Conservation (phyloP, 805 yeast genomes). For the Grigorovia transvaalensis region DNA sequence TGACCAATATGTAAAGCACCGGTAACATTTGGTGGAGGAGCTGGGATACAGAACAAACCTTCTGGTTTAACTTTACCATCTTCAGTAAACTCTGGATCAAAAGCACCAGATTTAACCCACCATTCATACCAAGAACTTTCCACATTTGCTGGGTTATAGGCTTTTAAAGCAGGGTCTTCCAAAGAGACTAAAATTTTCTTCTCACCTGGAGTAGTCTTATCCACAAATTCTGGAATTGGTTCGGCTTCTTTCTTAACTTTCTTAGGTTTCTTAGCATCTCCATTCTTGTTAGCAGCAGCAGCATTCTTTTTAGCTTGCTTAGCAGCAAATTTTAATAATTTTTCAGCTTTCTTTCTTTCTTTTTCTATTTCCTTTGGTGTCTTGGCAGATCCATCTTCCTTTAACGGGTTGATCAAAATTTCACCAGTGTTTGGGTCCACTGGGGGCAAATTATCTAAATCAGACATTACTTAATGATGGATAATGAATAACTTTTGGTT, state of each 20-base stretch:
- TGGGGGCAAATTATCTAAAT: conserved; percentile 25
- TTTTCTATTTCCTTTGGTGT: conserved; percentile 77
- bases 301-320: conserved; percentile 49
- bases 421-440: conserved; percentile 31
- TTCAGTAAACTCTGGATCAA: conserved; percentile 72
- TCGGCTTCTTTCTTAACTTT: conserved; percentile 62
- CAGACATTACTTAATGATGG: conserved; percentile 16
- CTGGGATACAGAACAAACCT: conserved; percentile 83
- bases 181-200: conserved; percentile 80
- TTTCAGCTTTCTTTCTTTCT: conserved; percentile 81
- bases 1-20: conserved; percentile 98
- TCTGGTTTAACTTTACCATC: conserved; percentile 71
- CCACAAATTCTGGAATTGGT: conserved; percentile 76
- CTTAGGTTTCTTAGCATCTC: conserved; percentile 41
- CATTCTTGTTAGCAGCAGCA: conserved; percentile 43
- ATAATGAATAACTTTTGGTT: background rate
- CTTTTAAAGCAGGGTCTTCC: conserved; percentile 88
- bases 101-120: conserved; percentile 87
- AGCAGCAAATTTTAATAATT: conserved; percentile 78
- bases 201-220: conserved; percentile 77
- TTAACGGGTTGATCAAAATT: conserved; percentile 29
- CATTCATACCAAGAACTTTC: conserved; percentile 96
- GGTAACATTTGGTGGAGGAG: conserved; percentile 99
- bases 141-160: conserved; percentile 84
- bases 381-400: conserved; percentile 41